Base-by-base conservation (phyloP, 2,329 filamentous ascomycete genomes). In the Talaromyces sp. region DNA sequence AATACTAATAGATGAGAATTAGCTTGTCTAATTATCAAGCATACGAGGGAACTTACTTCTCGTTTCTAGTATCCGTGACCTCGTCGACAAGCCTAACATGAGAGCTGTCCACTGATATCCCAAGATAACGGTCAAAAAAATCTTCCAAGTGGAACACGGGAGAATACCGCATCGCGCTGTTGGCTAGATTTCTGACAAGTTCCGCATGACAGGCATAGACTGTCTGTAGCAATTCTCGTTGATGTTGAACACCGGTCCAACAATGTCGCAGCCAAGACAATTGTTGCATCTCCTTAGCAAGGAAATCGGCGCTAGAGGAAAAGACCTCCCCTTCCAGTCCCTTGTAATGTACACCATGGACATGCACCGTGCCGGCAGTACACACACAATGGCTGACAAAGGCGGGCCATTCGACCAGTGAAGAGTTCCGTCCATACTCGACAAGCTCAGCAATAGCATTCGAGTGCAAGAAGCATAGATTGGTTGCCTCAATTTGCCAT, bases 401-500 rank as follows among this genome's bases (percentile, higher is more conserved):
- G 0, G 87, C 86, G 0, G 91, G 89, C 89, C 89, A 95, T 71
- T 94, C 89, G 21, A 92, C 84, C 2, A 87, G 83, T 1, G 84
- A 82, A 1, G 86, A 85, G 63, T 88, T 87, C 62, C 87, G 87
- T 1, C 89, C 89, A 15, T 92, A 82, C 68, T 93, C 88, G 4
- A 91, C 86, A 2, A 96, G 76, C 67, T 95, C 90, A 1, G 89
- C 86, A 53, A 95, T 92, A 5, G 90, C 89, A 67, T 95, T 96
- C 5, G 91, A 90, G 64, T 96, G 91, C 17, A 92, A 77, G 69
- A 87, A 94, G 72, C 91, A 95, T 69, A 93, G 81, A 66, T 94
- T 93, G 0, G 90, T 95, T 0, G 91, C 89, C 69, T 95, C 89
- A 50, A 95, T 93, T 69, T 95, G 91, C 91, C 91, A 96, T 28